Evolutionary conservation across 2,329 filamentous ascomycete genomes (phyloP).

Genomic region (Fusarium sp.): DNA sequence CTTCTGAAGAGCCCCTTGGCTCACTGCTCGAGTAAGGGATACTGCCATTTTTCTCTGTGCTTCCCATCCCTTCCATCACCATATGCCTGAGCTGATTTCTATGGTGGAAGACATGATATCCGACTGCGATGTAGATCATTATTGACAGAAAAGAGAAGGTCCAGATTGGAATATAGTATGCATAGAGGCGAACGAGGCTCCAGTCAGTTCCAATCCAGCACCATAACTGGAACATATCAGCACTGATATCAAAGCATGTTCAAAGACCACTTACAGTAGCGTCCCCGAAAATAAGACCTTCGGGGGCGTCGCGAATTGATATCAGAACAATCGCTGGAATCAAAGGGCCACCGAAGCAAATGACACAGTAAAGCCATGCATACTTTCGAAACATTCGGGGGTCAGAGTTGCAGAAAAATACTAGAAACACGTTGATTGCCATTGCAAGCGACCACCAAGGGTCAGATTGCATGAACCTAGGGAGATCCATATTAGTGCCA

Average conservation of each 20-base stretch:
- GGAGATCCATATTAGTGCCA: conserved; percentile 2
- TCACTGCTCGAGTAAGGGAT: conserved; percentile 47
- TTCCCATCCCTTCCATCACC: conserved; percentile 44
- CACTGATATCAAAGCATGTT: rapidly evolving
- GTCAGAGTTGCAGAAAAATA: conserved; percentile 69
- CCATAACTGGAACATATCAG: conserved; percentile 62
- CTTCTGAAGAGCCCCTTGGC: conserved; percentile 52
- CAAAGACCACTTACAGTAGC: conserved; percentile 61
- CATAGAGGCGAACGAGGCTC: conserved; percentile 68
- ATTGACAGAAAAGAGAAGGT: conserved; percentile 67
- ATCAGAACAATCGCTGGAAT: conserved; percentile 75
- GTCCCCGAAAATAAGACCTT: conserved; percentile 65
- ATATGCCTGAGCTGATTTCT: conserved; percentile 68
- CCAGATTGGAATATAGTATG: conserved; percentile 73
- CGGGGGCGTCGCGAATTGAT: conserved; percentile 61
- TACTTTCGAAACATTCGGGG: conserved; percentile 76
- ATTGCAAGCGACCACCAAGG: conserved; percentile 84
- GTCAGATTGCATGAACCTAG: conserved; percentile 81
- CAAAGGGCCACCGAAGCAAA: conserved; percentile 79
- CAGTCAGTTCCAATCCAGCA: conserved; percentile 70
- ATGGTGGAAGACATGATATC: conserved; percentile 70
- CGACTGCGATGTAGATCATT: conserved; percentile 68
- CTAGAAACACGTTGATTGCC: conserved; percentile 83
- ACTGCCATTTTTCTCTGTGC: conserved; percentile 34
- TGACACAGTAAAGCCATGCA: conserved; percentile 75